Percentiles rank a stretch among this genome's conserved stretches.
Evolutionary conservation across 371 early-diverging fungal species (phyloP).

Genomic region (Mortierella sp.): DNA sequence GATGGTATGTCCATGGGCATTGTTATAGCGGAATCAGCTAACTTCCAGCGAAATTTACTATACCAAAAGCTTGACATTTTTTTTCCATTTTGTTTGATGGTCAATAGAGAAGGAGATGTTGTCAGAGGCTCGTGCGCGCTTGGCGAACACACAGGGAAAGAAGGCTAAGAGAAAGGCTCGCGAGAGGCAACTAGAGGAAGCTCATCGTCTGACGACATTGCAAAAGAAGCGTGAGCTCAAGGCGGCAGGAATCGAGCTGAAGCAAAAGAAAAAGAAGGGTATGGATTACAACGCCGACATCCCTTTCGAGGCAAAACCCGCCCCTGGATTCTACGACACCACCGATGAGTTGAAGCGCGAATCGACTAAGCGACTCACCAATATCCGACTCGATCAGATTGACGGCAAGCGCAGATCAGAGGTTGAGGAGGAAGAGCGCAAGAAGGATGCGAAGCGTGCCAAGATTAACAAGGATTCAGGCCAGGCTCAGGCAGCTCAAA

Average conservation of each 20-base stretch:
- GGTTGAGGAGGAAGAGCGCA: slow-evolving; percentile 76
- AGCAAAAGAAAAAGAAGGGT: slow-evolving; percentile 73
- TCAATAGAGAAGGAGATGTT: slow-evolving; percentile 95
- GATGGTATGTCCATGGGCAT: slow-evolving; percentile 65
- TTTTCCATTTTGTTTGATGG: not conserved
- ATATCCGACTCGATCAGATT: slow-evolving; percentile 80
- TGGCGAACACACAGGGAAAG: slow-evolving; percentile 99
- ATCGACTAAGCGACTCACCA: slow-evolving; percentile 67
- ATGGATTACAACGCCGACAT: slow-evolving; percentile 98
- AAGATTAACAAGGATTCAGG: slow-evolving; percentile 71
- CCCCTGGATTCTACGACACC: slow-evolving; percentile 93
- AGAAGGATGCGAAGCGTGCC: slow-evolving; percentile 84
- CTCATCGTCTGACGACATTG: slow-evolving; percentile 88
- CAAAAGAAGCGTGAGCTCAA: slow-evolving; percentile 97
- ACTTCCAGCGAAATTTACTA: not conserved
- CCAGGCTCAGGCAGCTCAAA: slow-evolving; percentile 62
- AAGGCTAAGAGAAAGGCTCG: slow-evolving; percentile 99
- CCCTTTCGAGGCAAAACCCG: slow-evolving; percentile 91
- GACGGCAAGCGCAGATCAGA: slow-evolving; percentile 85
- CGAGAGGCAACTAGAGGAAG: slow-evolving; percentile 96
- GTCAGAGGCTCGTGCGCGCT: slow-evolving; percentile 96
- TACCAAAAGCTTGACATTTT: not conserved
- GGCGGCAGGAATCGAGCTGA: slow-evolving; percentile 93
- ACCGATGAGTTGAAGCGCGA: slow-evolving; percentile 86
- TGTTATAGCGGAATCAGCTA: not conserved